These are phyloP conservation scores for Saccharomyces jurei DNA, from an alignment of 805 yeast species.

Conservation along the genomic window DNA sequence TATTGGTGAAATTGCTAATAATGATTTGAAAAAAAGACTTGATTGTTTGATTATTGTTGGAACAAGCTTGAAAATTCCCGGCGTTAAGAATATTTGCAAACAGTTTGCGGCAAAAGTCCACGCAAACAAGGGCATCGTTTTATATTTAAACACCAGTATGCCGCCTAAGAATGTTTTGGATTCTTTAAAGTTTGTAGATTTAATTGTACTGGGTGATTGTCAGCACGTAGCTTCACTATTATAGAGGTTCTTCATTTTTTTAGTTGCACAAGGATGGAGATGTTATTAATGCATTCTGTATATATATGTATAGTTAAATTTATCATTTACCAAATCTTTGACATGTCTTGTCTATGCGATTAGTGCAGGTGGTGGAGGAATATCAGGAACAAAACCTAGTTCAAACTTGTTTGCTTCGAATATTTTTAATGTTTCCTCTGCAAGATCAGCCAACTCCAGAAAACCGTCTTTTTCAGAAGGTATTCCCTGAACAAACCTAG, in stretches of 20 bases:
- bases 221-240: slow-evolving; percentile 39
- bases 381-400: slow-evolving; percentile 63
- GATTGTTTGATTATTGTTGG: slow-evolving; percentile 80
- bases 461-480: slow-evolving; percentile 23
- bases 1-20: slow-evolving; percentile 65
- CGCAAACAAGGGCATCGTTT: slow-evolving; percentile 47
- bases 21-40: slow-evolving; percentile 56
- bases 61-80: slow-evolving; percentile 76
- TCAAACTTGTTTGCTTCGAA: slow-evolving; percentile 43
- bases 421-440: slow-evolving; percentile 36
- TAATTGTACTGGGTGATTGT: slow-evolving; percentile 58
- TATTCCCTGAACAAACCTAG: slow-evolving; percentile 29
- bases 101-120: slow-evolving; percentile 54
- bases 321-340: neutral
- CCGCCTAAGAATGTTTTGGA: slow-evolving; percentile 45
- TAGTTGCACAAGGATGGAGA: neutral
- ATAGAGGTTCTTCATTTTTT: neutral
- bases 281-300: neutral
- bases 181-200: slow-evolving; percentile 45
- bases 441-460: slow-evolving; percentile 34
- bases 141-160: slow-evolving; percentile 54
- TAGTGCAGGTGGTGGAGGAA: slow-evolving; percentile 56
- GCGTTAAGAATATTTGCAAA: slow-evolving; percentile 52
- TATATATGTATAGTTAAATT: neutral
- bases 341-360: slow-evolving; percentile 1